These are phyloP conservation scores for Gaillardinia entomophila DNA, from an alignment of 805 yeast species.

Conservation along the genomic window DNA sequence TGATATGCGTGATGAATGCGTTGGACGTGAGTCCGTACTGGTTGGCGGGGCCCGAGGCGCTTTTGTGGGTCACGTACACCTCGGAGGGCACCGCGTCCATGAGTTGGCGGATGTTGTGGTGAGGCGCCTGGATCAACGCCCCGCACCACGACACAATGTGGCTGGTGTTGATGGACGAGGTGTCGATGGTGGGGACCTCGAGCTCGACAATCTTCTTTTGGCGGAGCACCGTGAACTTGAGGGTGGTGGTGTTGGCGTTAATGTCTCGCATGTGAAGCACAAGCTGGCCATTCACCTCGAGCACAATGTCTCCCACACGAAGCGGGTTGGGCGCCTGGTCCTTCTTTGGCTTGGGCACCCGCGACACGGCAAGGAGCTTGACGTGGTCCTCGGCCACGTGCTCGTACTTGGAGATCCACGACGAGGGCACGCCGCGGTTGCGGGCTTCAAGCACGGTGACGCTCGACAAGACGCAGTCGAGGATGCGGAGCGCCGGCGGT, in stretches of 20 bases:
- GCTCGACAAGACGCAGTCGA: constrained; percentile 75
- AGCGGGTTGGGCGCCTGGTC: constrained; percentile 28
- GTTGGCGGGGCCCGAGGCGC: constrained; percentile 80
- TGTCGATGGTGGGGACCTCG: constrained; percentile 57
- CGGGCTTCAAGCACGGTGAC: constrained; percentile 70
- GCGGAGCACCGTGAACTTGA: constrained; percentile 65
- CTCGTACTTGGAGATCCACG: constrained; percentile 71
- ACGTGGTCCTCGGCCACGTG: constrained; percentile 56
- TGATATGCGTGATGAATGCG: constrained; percentile 84
- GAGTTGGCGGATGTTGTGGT: constrained; percentile 84
- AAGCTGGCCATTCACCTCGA: constrained; percentile 60
- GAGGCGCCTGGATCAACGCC: constrained; percentile 79
- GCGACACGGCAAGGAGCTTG: constrained; percentile 65
- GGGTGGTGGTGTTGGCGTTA: constrained; percentile 40
- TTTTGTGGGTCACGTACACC: constrained; percentile 74
- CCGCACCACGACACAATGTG: constrained; percentile 81
- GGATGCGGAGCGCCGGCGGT: constrained; percentile 53
- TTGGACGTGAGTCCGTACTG: constrained; percentile 76
- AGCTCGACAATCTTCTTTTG: constrained; percentile 59
- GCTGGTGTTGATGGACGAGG: constrained; percentile 53
- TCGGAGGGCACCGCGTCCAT: constrained; percentile 72
- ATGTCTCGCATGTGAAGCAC: constrained; percentile 67
- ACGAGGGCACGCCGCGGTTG: constrained; percentile 80
- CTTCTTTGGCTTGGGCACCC: constrained; percentile 50
- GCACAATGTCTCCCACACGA: constrained; percentile 68